Base-by-base conservation (phyloP, 192 early-diverging fungal species). In the Chytriomyces sp. region DNA sequence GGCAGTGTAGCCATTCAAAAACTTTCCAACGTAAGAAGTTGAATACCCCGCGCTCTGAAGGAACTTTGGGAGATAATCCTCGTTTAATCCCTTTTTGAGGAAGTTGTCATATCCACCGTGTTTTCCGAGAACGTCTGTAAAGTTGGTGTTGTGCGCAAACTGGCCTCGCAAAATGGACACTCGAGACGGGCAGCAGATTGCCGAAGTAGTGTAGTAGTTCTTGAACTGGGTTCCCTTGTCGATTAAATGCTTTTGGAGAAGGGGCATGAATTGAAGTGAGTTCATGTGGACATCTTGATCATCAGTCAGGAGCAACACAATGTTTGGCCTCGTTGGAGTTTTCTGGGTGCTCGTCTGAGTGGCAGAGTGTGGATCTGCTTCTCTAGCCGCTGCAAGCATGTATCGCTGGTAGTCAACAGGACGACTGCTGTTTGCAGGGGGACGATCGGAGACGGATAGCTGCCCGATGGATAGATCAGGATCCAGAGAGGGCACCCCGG, bases 1-100 rank as follows among this genome's bases (percentile, higher is more conserved):
- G 60, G 38, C 60, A 53, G 17, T 76, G 36, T 70, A 70, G 5
- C 81, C 84, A 70, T 89, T 89, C 69, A 89, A 83, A 49, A 91
- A 80, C 56, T 91, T 91, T n/a, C 89, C 89, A 56, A 88, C 86
- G 61, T 86, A 89, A 68, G 89, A 78, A 41, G 86, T 91, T 34
- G 74, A 75, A 63, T 91, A 91, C 19, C 88, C 88, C 12, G 74
- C 81, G 19, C 75, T 34, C 56, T 86, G 81, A 57, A 88, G 56
- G 85, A 85, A 88, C 3, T 76, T 41, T 5, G 86, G 85, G 31
- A 88, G 72, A 58, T 81, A 82, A 52, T 79, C 74, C 22, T 84
- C 75, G 26, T 82, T 76, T 0, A 86, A 52, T 22, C 65, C 53
- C 10, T 80, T 56, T 7, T 26, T 39, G 53, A 78, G 69, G 65